Evolutionary conservation across 345 rosid species (phyloP).

Genomic region (Corchorus olitorius): DNA sequence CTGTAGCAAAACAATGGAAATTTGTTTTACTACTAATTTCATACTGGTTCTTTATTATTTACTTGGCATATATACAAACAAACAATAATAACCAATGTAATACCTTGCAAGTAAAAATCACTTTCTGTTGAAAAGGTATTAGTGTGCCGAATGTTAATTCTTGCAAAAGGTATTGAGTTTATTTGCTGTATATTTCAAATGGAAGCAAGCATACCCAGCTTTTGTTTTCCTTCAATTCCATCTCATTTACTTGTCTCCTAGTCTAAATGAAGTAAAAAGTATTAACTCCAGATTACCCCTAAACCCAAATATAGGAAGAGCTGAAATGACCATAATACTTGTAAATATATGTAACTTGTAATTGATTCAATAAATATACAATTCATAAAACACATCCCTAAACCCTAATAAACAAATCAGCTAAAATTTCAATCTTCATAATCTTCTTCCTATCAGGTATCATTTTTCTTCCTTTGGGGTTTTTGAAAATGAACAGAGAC

Average conservation of each 20-base stretch:
- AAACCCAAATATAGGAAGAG: neutral
- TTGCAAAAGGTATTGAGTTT: too few relatives aligned
- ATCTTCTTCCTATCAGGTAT: neutral
- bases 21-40: neutral
- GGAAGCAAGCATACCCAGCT: neutral
- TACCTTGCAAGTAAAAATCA: neutral
- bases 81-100: neutral
- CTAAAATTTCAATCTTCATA: neutral
- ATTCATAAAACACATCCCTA: neutral
- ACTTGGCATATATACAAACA: neutral
- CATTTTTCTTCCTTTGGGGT: neutral
- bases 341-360: neutral
- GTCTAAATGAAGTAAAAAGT: neutral
- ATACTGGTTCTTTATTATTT: neutral
- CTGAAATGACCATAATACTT: neutral
- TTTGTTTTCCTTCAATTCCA: neutral
- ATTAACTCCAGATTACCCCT: neutral
- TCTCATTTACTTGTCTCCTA: neutral
- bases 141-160: too few relatives aligned
- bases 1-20: neutral
- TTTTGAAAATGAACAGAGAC: neutral
- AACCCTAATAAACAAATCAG: neutral
- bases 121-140: neutral
- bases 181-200: too few relatives aligned
- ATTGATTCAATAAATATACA: constrained; percentile 1